phyloP scores from a whole-genome alignment of 2,329 filamentous ascomycete species.

The Cercospora citrullina region DNA sequence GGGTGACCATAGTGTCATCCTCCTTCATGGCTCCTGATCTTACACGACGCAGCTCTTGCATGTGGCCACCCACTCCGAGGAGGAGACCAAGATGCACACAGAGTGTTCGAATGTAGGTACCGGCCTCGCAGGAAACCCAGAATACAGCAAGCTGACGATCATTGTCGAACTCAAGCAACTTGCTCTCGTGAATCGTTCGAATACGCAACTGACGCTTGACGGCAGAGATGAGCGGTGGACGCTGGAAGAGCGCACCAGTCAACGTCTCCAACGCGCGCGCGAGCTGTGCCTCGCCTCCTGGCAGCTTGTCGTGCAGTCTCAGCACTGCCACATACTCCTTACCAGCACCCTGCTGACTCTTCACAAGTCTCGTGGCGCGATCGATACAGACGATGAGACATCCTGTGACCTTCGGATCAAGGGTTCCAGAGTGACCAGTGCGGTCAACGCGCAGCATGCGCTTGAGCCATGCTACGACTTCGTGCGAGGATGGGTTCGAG shows the following conservation, averaged over 20 bases:
- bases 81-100: conserved; percentile 86
- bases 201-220: conserved; percentile 99
- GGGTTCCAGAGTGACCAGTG: conserved; percentile 96
- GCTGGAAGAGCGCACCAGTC: conserved; percentile 95
- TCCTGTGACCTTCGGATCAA: conserved; percentile 97
- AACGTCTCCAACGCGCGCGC: conserved; percentile 91
- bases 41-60: conserved; percentile 96
- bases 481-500: conserved; percentile 95
- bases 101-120: conserved; percentile 97
- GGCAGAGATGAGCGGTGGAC: conserved; percentile 93
- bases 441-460: conserved; percentile 93
- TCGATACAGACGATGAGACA: conserved; percentile 95
- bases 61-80: conserved; percentile 85
- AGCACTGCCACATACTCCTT: conserved; percentile 99
- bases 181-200: conserved; percentile 96
- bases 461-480: conserved; percentile 99
- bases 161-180: conserved; percentile 94
- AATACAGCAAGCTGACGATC: conserved; percentile 96
- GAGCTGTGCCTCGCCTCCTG: conserved; percentile 90
- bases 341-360: conserved; percentile 97
- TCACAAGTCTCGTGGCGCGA: conserved; percentile 94
- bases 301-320: conserved; percentile 90
- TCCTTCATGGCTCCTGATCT: conserved; percentile 94
- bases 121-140: conserved; percentile 98
- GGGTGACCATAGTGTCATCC: conserved; percentile 81